Evolutionary conservation across 495 filamentous ascomycete species (phyloP).

Genomic region (Mytilinidion resinicola): DNA sequence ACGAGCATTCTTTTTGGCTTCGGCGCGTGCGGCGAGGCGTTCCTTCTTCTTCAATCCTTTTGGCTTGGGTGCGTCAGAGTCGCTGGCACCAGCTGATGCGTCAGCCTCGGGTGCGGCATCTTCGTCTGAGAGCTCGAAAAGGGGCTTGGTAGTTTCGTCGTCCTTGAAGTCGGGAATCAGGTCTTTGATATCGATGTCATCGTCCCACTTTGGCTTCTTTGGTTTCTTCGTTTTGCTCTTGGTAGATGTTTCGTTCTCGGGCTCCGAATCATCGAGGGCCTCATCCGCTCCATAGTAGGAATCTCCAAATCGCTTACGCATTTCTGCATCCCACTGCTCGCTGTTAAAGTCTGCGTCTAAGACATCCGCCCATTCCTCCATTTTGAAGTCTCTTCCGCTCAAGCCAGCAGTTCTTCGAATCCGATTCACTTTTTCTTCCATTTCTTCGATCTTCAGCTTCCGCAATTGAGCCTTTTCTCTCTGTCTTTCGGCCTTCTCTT

Average conservation of each 20-base stretch:
- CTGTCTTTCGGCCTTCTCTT: slow-evolving; percentile 66
- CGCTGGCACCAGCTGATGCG: slow-evolving; percentile 2
- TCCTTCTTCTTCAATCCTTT: slow-evolving; percentile 43
- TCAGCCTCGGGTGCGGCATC: slow-evolving; percentile 25
- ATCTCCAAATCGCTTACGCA: slow-evolving; percentile 79
- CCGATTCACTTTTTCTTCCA: slow-evolving; percentile 70
- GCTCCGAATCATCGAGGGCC: slow-evolving; percentile 43
- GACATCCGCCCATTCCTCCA: slow-evolving; percentile 73
- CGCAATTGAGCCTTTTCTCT: slow-evolving; percentile 76
- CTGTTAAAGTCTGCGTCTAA: slow-evolving; percentile 83
- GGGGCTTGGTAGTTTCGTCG: slow-evolving; percentile 43
- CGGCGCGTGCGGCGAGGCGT: slow-evolving; percentile 51
- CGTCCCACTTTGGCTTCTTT: slow-evolving; percentile 93
- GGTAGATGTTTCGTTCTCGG: slow-evolving; percentile 41
- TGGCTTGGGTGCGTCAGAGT: slow-evolving; percentile 14
- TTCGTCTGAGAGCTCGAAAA: slow-evolving; percentile 47
- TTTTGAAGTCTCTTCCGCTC: slow-evolving; percentile 57
- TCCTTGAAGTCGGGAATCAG: slow-evolving; percentile 78
- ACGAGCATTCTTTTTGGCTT: slow-evolving; percentile 66
- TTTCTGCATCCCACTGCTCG: slow-evolving; percentile 79
- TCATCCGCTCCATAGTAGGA: slow-evolving; percentile 59
- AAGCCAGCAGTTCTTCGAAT: slow-evolving; percentile 85
- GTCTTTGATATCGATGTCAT: slow-evolving; percentile 94
- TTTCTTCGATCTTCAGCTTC: slow-evolving; percentile 81
- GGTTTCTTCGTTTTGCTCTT: slow-evolving; percentile 49